Conservation (phyloP, 805 yeast species). For the Kazachstania kunashirensis region DNA sequence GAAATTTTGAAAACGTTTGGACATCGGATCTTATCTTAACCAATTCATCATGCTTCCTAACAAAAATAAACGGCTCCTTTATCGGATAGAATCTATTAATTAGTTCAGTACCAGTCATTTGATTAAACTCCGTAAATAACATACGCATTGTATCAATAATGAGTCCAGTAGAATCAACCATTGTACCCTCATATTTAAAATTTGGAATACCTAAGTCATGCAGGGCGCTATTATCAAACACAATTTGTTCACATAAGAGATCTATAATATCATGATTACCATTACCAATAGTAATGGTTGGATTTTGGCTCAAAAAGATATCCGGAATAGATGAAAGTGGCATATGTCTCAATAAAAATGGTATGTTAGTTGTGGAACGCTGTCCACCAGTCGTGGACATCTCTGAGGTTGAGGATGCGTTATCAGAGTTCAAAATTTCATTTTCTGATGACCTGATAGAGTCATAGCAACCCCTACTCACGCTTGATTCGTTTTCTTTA, state of each 20-base stretch:
- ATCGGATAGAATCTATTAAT: constrained; percentile 19
- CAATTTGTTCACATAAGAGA: constrained; percentile 24
- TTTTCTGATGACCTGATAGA: neutral
- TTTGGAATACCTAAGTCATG: constrained; percentile 48
- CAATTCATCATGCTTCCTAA: constrained; percentile 26
- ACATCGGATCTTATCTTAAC: constrained; percentile 39
- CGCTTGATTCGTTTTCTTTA: neutral
- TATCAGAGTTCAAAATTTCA: neutral
- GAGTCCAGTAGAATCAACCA: constrained; percentile 14
- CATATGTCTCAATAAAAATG: constrained; percentile 55
- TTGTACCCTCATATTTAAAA: constrained; percentile 31
- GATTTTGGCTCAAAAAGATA: constrained; percentile 29
- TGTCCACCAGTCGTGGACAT: neutral
- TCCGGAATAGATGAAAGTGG: constrained; percentile 56
- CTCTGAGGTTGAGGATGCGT: neutral
- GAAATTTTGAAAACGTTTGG: constrained; percentile 46
- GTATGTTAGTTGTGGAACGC: constrained; percentile 47
- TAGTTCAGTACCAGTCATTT: constrained; percentile 21
- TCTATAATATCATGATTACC: constrained; percentile 19
- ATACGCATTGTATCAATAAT: constrained; percentile 14
- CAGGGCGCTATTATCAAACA: constrained; percentile 37
- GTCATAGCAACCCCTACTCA: neutral
- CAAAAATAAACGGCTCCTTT: constrained; percentile 24
- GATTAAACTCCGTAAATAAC: constrained; percentile 18
- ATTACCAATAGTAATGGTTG: constrained; percentile 11